Percentiles rank a stretch among this genome's conserved stretches.
phyloP scores from a whole-genome alignment of 208 protist species.

The Angomonas deanei region DNA sequence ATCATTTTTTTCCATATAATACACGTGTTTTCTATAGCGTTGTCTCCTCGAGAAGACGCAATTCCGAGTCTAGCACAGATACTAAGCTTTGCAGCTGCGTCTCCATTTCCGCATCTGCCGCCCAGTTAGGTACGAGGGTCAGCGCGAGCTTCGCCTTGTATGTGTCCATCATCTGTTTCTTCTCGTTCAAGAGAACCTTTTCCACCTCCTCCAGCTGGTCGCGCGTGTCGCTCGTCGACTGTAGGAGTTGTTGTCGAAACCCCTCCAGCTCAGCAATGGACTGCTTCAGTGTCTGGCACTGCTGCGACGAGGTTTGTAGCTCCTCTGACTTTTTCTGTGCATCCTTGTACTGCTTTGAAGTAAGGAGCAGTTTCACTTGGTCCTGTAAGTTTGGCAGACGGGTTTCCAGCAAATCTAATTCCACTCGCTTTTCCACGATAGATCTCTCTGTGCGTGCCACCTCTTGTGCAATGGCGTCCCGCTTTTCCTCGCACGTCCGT shows the following conservation, averaged over 20 bases:
- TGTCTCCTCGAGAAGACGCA: neutral
- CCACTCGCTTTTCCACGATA: neutral
- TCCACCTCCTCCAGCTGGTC: neutral
- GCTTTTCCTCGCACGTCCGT: neutral
- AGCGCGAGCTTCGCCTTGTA: too few relatives aligned
- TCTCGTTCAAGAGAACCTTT: neutral
- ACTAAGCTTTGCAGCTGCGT: too few relatives aligned
- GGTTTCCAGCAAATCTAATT: neutral
- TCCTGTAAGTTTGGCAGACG: neutral
- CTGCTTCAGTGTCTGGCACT: neutral
- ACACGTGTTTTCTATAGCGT: neutral
- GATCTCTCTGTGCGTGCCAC: neutral
- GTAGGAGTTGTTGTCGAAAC: neutral
- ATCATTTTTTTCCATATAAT: conserved; percentile 5
- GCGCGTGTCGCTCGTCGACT: neutral
- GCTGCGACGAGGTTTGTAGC: neutral
- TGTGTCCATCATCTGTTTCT: neutral
- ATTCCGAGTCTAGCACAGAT: neutral
- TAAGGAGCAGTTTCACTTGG: neutral
- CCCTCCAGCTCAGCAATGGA: neutral
- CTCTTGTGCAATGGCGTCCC: neutral
- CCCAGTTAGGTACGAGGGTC: too few relatives aligned
- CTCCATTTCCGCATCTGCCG: too few relatives aligned
- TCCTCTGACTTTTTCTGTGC: neutral
- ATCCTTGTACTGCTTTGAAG: neutral